Evolutionary conservation across 78 protist genomes (phyloP).

Genomic region (Dictyostelium intermedium): DNA sequence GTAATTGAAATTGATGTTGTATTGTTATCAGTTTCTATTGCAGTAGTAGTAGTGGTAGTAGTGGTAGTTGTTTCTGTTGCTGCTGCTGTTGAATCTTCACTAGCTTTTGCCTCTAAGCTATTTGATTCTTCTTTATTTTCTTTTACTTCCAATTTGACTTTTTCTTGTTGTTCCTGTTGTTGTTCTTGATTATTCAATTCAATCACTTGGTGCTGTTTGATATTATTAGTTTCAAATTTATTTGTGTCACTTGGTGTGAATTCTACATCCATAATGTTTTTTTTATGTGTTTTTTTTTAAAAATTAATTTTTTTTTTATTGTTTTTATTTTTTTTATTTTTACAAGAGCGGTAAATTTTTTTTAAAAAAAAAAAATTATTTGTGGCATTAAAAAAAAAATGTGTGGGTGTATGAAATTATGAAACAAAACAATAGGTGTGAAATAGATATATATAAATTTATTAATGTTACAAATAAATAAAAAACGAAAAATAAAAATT

Average conservation of each 20-base stretch:
- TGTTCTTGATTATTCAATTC: background rate
- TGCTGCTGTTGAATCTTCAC: background rate
- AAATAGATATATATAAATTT: background rate
- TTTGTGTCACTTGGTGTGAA: background rate
- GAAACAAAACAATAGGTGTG: background rate
- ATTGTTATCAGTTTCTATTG: no score
- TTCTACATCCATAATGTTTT: constrained; percentile 21
- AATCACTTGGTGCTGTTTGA: background rate
- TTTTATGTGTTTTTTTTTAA: background rate
- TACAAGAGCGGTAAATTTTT: background rate
- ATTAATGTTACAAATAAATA: background rate
- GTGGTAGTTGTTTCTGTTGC: background rate
- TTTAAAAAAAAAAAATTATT: background rate
- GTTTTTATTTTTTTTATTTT: background rate
- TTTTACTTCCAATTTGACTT: background rate
- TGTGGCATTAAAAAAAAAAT: background rate
- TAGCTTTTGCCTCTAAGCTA: no score
- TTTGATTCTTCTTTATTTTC: background rate
- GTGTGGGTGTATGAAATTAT: background rate
- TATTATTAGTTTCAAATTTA: background rate
- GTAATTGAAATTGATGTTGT: background rate
- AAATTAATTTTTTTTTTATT: background rate
- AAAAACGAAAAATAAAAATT: background rate
- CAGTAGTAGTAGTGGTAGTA: background rate
- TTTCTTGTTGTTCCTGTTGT: background rate